Conservation (phyloP, 257 asterid genomes). For the Penstemon barbatus region DNA sequence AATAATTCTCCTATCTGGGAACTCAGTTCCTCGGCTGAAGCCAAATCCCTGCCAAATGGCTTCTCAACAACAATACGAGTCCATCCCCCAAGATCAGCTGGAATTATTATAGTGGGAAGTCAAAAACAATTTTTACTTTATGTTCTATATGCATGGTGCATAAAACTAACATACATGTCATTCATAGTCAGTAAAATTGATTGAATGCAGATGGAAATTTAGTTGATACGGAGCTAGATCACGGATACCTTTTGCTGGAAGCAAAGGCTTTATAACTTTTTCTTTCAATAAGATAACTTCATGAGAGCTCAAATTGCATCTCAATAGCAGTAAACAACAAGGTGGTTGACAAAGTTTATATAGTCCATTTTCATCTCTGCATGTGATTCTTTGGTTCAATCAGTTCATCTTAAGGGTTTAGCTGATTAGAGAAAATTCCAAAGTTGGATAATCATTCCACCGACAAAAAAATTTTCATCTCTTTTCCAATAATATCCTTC, state of each 20-base stretch:
- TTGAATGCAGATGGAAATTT: slow-evolving; percentile 13
- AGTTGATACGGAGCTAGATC: neutral
- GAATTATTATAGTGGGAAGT: slow-evolving; percentile 25
- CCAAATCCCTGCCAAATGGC: slow-evolving; percentile 98
- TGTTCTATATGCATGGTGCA: neutral
- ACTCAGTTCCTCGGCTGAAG: slow-evolving; percentile 88
- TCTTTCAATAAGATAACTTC: neutral
- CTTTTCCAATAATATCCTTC: neutral
- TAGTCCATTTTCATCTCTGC: neutral
- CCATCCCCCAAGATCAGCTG: slow-evolving; percentile 99
- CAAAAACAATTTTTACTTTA: neutral
- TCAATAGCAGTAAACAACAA: slow-evolving; percentile 7
- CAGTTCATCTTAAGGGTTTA: neutral
- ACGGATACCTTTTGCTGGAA: too few relatives aligned
- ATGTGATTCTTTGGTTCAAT: neutral
- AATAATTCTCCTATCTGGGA: slow-evolving; percentile 91
- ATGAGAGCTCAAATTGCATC: neutral
- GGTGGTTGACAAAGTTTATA: neutral
- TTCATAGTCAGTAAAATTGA: neutral
- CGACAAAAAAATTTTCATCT: neutral
- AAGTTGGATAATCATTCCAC: neutral
- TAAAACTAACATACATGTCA: neutral
- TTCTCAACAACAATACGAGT: slow-evolving; percentile 97
- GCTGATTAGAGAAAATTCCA: neutral
- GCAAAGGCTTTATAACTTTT: neutral